Evolutionary conservation across 2,329 filamentous ascomycete genomes (phyloP).

Genomic region (Ophiostoma montium): DNA sequence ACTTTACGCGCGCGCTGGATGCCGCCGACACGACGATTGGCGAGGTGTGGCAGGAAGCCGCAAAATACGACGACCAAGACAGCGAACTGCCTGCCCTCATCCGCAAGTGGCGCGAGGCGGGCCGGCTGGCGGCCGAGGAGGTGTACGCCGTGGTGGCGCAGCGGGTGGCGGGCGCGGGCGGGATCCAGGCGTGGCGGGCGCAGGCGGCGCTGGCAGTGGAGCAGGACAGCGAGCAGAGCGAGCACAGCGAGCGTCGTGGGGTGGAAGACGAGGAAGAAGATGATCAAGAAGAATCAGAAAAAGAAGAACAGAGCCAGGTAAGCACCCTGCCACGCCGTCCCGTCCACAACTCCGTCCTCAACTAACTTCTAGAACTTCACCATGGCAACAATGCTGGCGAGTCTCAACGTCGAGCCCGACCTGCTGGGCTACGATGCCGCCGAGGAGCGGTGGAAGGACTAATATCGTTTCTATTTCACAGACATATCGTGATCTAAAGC

Average conservation of each 20-base stretch:
- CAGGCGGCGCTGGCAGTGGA: constrained; percentile 15
- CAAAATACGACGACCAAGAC: background rate
- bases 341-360: too few relatives aligned
- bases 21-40: constrained; percentile 3
- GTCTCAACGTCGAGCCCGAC: constrained; percentile 22
- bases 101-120: constrained; percentile 45
- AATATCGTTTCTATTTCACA: too few relatives aligned
- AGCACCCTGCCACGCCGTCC: background rate
- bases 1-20: constrained; percentile 8
- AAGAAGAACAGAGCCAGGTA: constrained; percentile 2
- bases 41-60: background rate
- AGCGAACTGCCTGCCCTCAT: constrained; percentile 41
- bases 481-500: background rate
- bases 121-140: constrained; percentile 51
- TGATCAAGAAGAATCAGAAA: background rate
- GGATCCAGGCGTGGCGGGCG: constrained; percentile 18
- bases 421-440: constrained; percentile 22
- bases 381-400: constrained; percentile 25
- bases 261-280: constrained; percentile 2
- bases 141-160: constrained; percentile 47
- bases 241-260: too few relatives aligned
- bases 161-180: constrained; percentile 24
- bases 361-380: constrained; percentile 20
- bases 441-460: constrained; percentile 19
- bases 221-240: background rate